These are phyloP conservation scores for Ceratocystis alfenasii DNA, from an alignment of 2,329 filamentous ascomycete species.

Conservation along the genomic window DNA sequence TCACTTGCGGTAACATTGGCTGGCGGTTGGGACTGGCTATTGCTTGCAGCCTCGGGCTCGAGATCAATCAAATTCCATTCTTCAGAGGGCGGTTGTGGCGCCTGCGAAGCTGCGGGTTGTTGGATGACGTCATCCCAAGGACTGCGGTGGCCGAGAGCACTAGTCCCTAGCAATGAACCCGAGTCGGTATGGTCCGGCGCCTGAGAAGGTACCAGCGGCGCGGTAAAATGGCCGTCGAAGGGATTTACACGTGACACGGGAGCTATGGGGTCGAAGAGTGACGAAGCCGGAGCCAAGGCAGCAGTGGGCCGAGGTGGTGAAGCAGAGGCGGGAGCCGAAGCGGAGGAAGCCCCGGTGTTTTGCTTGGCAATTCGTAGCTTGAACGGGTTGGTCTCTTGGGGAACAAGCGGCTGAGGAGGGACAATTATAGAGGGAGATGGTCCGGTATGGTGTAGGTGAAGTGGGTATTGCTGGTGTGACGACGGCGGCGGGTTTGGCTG, in stretches of 20 bases:
- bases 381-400: constrained; percentile 16
- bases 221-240: background rate
- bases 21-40: background rate
- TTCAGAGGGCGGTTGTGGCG: constrained; percentile 27
- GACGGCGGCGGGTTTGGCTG: background rate
- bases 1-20: background rate
- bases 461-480: background rate
- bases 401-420: background rate
- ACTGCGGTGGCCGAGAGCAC: background rate
- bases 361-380: constrained; percentile 10
- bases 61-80: constrained; percentile 43
- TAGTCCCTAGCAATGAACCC: constrained; percentile 18
- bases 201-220: background rate
- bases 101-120: background rate
- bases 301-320: background rate
- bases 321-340: background rate
- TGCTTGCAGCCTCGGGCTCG: background rate
- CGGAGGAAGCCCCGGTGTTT: constrained; percentile 4
- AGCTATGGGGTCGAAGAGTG: background rate
- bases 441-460: background rate
- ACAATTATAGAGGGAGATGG: background rate
- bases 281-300: background rate
- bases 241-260: background rate
- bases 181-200: background rate
- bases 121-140: constrained; percentile 16